phyloP scores from a whole-genome alignment of 2,329 filamentous ascomycete genomes.

The Fusarium compactum region DNA sequence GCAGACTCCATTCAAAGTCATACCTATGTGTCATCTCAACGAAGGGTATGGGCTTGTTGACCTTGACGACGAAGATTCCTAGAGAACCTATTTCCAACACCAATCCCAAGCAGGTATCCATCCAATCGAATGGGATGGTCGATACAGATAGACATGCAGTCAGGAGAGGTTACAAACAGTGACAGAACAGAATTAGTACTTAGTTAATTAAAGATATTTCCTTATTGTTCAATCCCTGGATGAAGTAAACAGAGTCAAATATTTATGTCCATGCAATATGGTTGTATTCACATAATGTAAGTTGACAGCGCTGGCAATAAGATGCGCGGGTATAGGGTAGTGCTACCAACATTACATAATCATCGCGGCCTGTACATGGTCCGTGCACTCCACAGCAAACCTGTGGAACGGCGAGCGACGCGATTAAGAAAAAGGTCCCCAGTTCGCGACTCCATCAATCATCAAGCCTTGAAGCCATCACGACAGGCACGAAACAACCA shows the following conservation, averaged over 20 bases:
- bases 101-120: background rate
- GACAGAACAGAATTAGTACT: background rate
- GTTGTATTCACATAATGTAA: background rate
- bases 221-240: background rate
- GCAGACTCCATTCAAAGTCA: background rate
- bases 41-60: background rate
- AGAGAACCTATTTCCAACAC: background rate
- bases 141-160: background rate
- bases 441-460: slow-evolving; percentile 48
- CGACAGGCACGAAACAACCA: slow-evolving; percentile 29
- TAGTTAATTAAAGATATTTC: background rate
- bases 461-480: slow-evolving; percentile 41
- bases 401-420: slow-evolving; percentile 45
- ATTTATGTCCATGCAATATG: background rate
- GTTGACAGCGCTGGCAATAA: background rate
- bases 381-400: slow-evolving; percentile 38
- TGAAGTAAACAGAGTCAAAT: background rate
- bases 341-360: slow-evolving; percentile 37
- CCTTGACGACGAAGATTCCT: background rate
- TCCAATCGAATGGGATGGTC: no score
- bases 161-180: background rate
- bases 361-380: background rate
- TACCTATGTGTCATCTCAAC: background rate
- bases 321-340: slow-evolving; percentile 30
- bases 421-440: slow-evolving; percentile 50